Evolutionary conservation across 1,284 basidiomycete genomes (phyloP).

Genomic region (Malassezia nana): DNA sequence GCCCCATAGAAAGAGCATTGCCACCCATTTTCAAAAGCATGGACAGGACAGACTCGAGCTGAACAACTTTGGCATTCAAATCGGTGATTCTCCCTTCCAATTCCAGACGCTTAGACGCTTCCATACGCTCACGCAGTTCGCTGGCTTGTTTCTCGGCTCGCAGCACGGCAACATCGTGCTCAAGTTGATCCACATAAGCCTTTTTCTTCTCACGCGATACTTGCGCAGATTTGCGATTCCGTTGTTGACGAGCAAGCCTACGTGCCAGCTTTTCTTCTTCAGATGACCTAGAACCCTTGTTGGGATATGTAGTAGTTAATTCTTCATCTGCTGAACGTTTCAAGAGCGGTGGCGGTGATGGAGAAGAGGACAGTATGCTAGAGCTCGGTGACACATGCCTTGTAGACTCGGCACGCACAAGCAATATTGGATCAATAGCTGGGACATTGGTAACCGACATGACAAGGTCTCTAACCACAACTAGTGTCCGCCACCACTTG

Average conservation of each 20-base stretch:
- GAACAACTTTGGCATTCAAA: slow-evolving; percentile 22
- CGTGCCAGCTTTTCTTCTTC: slow-evolving; percentile 40
- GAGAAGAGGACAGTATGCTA: not conserved
- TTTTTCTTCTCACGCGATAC: slow-evolving; percentile 44
- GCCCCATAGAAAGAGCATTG: not conserved
- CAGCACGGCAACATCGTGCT: slow-evolving; percentile 24
- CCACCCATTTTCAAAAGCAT: not conserved
- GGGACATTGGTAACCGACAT: not conserved
- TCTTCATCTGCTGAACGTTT: slow-evolving; percentile 4
- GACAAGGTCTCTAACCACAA: not conserved
- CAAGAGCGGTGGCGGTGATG: not conserved
- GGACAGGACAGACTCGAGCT: slow-evolving; percentile 23
- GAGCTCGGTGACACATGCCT: slow-evolving; percentile 2
- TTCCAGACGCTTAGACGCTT: slow-evolving; percentile 13
- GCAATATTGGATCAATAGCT: slow-evolving; percentile 14
- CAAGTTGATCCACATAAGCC: slow-evolving; percentile 34
- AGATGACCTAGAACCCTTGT: slow-evolving; percentile 2
- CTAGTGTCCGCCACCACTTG: not conserved
- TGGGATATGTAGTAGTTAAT: not conserved
- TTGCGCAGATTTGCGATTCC: slow-evolving; percentile 44
- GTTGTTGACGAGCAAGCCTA: slow-evolving; percentile 41
- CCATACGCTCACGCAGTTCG: slow-evolving; percentile 18
- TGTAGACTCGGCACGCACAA: slow-evolving; percentile 5
- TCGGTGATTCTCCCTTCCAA: slow-evolving; percentile 26
- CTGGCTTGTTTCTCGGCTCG: slow-evolving; percentile 24